Conservation (phyloP, 768 basidiomycete genomes). For the Lactarius indigo region DNA sequence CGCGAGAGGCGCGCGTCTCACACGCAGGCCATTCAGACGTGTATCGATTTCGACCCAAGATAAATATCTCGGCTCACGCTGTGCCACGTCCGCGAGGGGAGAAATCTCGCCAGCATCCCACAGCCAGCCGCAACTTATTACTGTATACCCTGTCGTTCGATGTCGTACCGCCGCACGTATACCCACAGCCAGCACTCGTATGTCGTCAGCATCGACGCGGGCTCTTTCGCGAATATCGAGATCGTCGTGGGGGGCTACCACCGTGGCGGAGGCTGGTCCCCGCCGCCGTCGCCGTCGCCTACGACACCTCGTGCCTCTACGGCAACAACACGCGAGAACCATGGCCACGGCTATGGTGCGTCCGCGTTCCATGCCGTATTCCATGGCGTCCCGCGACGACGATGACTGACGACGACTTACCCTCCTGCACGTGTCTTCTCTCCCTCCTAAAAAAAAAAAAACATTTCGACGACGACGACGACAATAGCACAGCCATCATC, state of each 20-base stretch:
- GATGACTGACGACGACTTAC: not conserved
- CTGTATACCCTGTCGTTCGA: not conserved
- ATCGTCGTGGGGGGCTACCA: conserved; percentile 12
- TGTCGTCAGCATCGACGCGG: conserved; percentile 20
- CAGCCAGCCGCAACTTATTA: not conserved
- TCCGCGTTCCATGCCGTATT: not conserved
- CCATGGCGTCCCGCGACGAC: not conserved
- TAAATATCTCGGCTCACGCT: conserved; percentile 9
- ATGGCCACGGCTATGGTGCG: conserved; percentile 14
- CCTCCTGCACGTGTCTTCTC: not conserved
- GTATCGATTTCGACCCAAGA: not conserved
- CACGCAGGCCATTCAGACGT: conserved; percentile 3
- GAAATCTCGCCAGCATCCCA: not conserved
- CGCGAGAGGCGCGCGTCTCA: not conserved
- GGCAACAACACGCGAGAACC: not conserved
- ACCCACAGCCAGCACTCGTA: conserved; percentile 5
- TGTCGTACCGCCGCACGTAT: conserved; percentile 12
- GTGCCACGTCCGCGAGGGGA: not conserved
- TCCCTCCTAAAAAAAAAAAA: not conserved
- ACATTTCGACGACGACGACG: too few relatives aligned
- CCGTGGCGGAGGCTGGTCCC: not conserved
- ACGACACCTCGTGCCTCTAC: not conserved
- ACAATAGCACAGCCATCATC: not conserved
- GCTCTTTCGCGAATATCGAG: conserved; percentile 15
- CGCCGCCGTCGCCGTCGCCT: not conserved